Percentiles rank a stretch among this genome's conserved stretches.
These are phyloP conservation scores for Protomyces inouyei DNA, from an alignment of 1,139 yeast species.

Conservation along the genomic window DNA sequence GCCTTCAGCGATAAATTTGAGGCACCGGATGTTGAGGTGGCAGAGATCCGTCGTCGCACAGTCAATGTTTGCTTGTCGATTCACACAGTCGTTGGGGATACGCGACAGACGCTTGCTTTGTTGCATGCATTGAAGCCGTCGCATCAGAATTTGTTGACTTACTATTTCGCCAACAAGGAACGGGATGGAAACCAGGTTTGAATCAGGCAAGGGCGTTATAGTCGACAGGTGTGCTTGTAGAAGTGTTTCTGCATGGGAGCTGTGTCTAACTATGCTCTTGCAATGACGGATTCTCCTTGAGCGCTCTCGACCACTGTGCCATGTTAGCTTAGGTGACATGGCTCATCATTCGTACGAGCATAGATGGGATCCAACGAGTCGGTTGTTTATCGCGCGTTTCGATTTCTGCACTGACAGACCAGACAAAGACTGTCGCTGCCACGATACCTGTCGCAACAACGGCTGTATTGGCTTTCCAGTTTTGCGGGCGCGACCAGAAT, in stretches of 20 bases:
- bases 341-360: conserved; percentile 1
- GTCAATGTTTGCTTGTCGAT: conserved; percentile 25
- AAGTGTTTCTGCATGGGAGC: neutral
- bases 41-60: conserved; percentile 28
- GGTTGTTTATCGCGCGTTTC: conserved; percentile 27
- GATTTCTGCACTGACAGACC: conserved; percentile 15
- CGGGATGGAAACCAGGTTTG: neutral
- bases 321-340: neutral
- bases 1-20: conserved; percentile 19
- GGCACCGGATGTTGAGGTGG: conserved; percentile 20
- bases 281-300: conserved; percentile 14
- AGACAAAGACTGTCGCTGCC: conserved; percentile 21
- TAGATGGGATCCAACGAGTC: conserved; percentile 24
- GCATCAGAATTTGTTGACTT: conserved; percentile 27
- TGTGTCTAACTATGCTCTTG: conserved; percentile 13
- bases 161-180: conserved; percentile 28
- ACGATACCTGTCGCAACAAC: conserved; percentile 27
- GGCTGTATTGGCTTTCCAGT: conserved; percentile 42
- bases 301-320: conserved; percentile 18
- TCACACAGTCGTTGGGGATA: conserved; percentile 22
- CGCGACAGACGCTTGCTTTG: conserved; percentile 13
- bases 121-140: conserved; percentile 18
- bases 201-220: neutral
- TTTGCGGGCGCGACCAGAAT: conserved; percentile 46
- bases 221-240: no score